phyloP scores from a whole-genome alignment of 768 basidiomycete species.

The Hemileccinum rubropunctum region DNA sequence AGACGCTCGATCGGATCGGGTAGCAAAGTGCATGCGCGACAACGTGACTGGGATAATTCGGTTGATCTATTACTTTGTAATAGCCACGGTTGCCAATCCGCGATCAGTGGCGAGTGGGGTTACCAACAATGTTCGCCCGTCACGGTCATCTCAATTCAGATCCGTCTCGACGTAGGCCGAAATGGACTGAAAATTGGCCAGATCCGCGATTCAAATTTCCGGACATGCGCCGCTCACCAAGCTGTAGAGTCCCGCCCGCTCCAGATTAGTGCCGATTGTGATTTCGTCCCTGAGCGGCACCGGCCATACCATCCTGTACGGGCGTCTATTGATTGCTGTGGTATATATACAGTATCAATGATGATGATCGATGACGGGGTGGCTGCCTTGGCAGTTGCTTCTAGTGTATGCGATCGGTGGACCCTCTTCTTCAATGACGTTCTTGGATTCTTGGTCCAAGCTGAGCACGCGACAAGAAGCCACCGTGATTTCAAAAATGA shows the following conservation, averaged over 20 bases:
- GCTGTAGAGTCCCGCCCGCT: slow-evolving; percentile 17
- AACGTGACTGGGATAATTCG: background rate
- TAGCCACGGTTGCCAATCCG: slow-evolving; percentile 1
- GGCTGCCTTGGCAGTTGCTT: background rate
- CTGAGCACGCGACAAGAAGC: background rate
- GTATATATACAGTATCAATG: background rate
- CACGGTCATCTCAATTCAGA: background rate
- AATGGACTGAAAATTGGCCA: background rate
- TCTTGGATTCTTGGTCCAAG: too few species aligned
- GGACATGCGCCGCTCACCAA: slow-evolving; percentile 16
- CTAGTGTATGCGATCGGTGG: background rate
- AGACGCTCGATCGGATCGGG: background rate
- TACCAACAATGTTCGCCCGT: background rate
- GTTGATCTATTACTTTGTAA: background rate
- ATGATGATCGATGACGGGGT: background rate
- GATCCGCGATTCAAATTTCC: slow-evolving; percentile 9
- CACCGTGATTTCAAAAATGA: background rate
- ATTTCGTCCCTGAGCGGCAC: background rate
- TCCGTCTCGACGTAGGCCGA: too few species aligned
- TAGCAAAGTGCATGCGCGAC: background rate
- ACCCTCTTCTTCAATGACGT: too few species aligned
- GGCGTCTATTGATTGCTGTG: slow-evolving; percentile 8
- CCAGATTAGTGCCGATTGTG: background rate
- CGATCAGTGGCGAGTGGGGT: background rate
- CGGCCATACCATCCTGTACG: slow-evolving; percentile 26